Base-by-base conservation (phyloP, 805 yeast species). In the Myxozyma mucilagina region DNA sequence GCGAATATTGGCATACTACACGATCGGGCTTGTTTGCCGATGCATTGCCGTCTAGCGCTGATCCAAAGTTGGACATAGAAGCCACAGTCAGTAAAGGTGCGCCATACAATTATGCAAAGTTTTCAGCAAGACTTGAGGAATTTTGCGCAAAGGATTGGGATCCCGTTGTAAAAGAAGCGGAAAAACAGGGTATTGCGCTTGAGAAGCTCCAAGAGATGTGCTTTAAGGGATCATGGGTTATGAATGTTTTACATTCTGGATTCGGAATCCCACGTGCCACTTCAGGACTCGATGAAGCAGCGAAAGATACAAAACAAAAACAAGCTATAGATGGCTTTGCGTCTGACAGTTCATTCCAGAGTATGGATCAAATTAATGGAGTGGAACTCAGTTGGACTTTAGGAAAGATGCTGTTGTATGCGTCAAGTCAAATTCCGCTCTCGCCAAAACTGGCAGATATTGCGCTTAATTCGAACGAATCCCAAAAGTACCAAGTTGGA, bases 151-250 rank as follows among this genome's bases (percentile, higher is more conserved):
- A 84, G 61, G 84, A 85, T 53, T 94, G 98, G 97, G 66, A 72
- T 1, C 70, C 74, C 0, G 75, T 82, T 24, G 74, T 78, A 50
- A 73, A 78, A 34, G 81, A 84, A 42, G 78, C 79, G 49, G 72
- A 81, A 1, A 68, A 76, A 2, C 90, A 91, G 4, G 75, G 76
- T 42, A 89, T 87, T 70, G 78, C 82, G 2, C 77, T 81, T 35
- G 83, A 86, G 0, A 80, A 82, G 59, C 76, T 94, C 39, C 79
- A 77, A 57, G 87, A 85, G 63, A 89, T 96, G 1, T 94, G 99
- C 72, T 94, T 94, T 78, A 94, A 94, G 70, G 96, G 97, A 4
- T 85, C 89, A 59, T 94, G 99, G 98, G 91, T 94, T 1, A 79
- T 91, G 42, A 91, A 88, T 69, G 82, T 94, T 36, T 75, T 94